These are phyloP conservation scores for Trypanosoma caninum DNA, from an alignment of 208 protist species.

Conservation along the genomic window DNA sequence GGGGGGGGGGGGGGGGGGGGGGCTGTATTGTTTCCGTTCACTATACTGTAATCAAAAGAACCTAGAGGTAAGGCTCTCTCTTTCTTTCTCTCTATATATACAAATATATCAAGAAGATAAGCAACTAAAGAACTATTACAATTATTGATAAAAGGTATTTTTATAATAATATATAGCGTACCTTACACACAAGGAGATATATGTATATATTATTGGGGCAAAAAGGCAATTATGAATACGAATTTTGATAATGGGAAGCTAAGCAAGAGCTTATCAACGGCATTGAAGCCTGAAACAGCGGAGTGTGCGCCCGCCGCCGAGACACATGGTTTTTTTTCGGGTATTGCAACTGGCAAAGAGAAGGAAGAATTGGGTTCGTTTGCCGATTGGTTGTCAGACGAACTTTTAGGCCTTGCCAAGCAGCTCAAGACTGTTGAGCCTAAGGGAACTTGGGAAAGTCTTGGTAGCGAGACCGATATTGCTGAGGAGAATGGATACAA, in stretches of 20 bases:
- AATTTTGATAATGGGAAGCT: too few species aligned
- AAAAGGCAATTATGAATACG: too few species aligned
- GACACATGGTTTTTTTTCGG: conserved; percentile 9
- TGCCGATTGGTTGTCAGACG: conserved; percentile 46
- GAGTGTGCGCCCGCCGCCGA: not conserved
- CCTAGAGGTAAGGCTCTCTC: not conserved
- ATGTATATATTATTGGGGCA: too few species aligned
- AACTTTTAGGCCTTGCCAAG: conserved; percentile 52
- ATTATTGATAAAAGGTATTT: too few species aligned
- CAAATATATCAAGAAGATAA: too few species aligned
- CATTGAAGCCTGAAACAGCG: not conserved
- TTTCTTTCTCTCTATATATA: not conserved
- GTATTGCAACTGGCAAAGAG: not conserved
- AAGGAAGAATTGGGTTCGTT: conserved; percentile 3
- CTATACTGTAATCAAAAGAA: not conserved
- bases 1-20: not conserved
- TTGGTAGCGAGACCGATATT: conserved; percentile 85
- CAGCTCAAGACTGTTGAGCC: conserved; percentile 59
- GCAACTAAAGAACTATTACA: too few species aligned
- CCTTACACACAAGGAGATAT: too few species aligned
- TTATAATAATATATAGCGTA: too few species aligned
- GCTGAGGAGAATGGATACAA: conserved; percentile 38
- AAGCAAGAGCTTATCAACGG: too few species aligned
- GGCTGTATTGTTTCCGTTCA: not conserved
- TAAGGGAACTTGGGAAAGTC: conserved; percentile 67